A percentile compares a stretch with the other conserved stretches of the same genome.
Conservation (phyloP, 805 yeast species). For the Candida nanaspora region DNA sequence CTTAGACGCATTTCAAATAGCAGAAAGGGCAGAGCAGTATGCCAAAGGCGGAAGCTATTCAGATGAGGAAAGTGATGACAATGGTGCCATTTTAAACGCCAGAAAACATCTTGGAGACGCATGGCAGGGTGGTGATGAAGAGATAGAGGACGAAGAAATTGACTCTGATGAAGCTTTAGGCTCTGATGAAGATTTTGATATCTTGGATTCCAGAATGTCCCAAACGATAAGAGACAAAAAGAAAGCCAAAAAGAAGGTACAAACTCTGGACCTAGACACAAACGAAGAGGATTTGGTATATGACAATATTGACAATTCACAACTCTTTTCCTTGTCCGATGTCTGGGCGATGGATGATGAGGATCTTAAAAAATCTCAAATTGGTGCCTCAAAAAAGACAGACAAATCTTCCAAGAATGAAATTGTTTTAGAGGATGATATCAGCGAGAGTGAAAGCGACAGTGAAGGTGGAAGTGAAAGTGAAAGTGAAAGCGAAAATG, state of each 20-base stretch:
- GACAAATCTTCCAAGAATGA: constrained; percentile 11
- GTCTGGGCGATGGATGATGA: constrained; percentile 81
- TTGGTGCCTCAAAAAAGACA: constrained; percentile 8
- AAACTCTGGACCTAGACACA: constrained; percentile 29
- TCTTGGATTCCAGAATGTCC: constrained; percentile 57
- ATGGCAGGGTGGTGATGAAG: constrained; percentile 17
- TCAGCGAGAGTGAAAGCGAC: constrained; percentile 4
- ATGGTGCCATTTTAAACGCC: constrained; percentile 27
- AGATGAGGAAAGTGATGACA: constrained; percentile 8
- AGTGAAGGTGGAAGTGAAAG: constrained; percentile 12
- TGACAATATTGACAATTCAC: constrained; percentile 68
- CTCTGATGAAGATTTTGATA: constrained; percentile 64
- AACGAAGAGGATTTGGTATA: constrained; percentile 49
- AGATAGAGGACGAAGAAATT: constrained; percentile 30
- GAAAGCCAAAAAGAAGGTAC: constrained; percentile 5
- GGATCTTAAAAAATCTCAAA: constrained; percentile 24
- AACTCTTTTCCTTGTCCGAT: constrained; percentile 71
- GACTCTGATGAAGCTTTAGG: constrained; percentile 84
- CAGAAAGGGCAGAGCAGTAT: constrained; percentile 13
- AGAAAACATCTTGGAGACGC: constrained; percentile 22
- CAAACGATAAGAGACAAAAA: constrained; percentile 59
- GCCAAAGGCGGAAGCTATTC: constrained; percentile 6
- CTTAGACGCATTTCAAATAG: constrained; percentile 22
- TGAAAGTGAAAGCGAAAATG: constrained; percentile 18
- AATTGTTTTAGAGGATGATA: constrained; percentile 22